phyloP scores from a whole-genome alignment of 2,329 filamentous ascomycete species.

The Claviceps maximensis region DNA sequence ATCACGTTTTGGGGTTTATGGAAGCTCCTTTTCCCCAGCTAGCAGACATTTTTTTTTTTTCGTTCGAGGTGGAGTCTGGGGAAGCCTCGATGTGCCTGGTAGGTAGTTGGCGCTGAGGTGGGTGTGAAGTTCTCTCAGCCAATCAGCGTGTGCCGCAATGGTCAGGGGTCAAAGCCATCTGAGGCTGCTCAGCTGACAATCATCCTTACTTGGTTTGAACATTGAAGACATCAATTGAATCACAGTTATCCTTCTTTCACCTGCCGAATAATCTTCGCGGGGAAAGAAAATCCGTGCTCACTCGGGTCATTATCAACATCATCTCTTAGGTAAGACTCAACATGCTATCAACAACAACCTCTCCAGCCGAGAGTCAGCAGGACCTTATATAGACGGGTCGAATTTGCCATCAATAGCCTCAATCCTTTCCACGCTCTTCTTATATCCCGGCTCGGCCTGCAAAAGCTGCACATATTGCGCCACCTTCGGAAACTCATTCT shows the following conservation, averaged over 20 bases:
- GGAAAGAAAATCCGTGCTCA: not conserved
- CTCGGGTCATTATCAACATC: not conserved
- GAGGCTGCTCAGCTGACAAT: not conserved
- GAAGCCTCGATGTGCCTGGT: not conserved
- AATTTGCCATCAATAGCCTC: constrained; percentile 32
- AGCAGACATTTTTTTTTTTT: not conserved
- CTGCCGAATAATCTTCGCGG: not conserved
- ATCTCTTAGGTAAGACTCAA: not conserved
- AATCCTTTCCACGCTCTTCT: constrained; percentile 34
- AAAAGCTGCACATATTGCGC: constrained; percentile 33
- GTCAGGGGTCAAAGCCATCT: not conserved
- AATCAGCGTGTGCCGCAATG: not conserved
- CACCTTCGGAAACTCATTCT: constrained; percentile 28
- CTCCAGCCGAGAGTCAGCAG: not conserved
- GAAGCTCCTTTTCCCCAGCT: not conserved
- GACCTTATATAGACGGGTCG: constrained; percentile 7
- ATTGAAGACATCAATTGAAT: too few relatives aligned
- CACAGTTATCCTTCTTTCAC: not conserved
- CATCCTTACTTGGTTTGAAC: too few relatives aligned
- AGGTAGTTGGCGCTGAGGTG: not conserved
- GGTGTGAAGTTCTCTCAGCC: not conserved
- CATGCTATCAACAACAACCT: not conserved
- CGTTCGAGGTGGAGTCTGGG: not conserved
- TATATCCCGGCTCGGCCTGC: constrained; percentile 33
- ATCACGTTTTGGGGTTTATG: constrained; percentile 3